Conservation (phyloP, 306 rosid genomes). For the Trifolium dubium region DNA sequence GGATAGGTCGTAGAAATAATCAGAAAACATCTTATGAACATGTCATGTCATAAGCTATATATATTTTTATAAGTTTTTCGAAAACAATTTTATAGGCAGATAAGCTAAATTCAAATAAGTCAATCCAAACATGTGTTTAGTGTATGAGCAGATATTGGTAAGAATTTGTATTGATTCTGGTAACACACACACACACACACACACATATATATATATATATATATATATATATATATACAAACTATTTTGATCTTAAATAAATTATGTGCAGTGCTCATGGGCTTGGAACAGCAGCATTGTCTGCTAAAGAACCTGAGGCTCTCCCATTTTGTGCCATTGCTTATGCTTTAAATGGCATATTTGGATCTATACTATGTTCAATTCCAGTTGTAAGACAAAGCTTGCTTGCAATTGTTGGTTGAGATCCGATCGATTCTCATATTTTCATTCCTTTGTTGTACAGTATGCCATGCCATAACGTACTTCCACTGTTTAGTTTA, state of each 20-base stretch:
- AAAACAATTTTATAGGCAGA: neutral
- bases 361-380: conserved; percentile 89
- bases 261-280: conserved; percentile 79
- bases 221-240: neutral
- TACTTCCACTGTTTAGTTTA: neutral
- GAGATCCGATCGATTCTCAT: conserved; percentile 15
- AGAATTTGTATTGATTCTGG: neutral
- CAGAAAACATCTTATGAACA: neutral
- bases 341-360: conserved; percentile 86
- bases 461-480: conserved; percentile 7
- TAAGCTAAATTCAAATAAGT: neutral
- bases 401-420: conserved; percentile 76
- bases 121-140: neutral
- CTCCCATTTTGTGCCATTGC: conserved; percentile 98
- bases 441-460: conserved; percentile 14
- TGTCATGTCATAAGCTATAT: neutral
- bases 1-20: neutral
- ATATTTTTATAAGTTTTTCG: neutral
- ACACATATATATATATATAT: too few relatives aligned
- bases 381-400: conserved; percentile 79
- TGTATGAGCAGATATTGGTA: neutral
- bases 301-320: conserved; percentile 98
- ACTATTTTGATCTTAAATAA: conserved; percentile 25
- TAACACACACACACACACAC: neutral
- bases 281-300: conserved; percentile 93